These are phyloP conservation scores for Sarcocystis neurona DNA, from an alignment of 169 alveolate genomes.

Conservation along the genomic window DNA sequence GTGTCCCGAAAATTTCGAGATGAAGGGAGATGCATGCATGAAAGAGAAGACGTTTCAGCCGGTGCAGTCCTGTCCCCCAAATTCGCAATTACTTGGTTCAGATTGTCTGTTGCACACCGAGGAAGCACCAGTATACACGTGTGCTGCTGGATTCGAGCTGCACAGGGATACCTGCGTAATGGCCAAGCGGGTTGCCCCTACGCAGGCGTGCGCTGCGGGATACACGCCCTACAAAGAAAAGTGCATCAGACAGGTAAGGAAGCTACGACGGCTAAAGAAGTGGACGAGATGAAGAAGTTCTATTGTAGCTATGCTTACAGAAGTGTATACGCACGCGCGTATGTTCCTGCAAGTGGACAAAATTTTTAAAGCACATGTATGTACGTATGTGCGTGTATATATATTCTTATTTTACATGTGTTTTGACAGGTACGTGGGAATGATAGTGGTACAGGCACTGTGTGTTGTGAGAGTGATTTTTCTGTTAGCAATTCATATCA, in stretches of 20 bases:
- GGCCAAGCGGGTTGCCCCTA: constrained; percentile 28
- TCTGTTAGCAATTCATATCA: too few relatives aligned
- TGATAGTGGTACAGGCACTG: too few relatives aligned
- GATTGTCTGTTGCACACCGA: constrained; percentile 20
- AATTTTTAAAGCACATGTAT: too few relatives aligned
- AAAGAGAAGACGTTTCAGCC: constrained; percentile 27
- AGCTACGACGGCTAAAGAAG: too few relatives aligned
- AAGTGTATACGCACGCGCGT: too few relatives aligned
- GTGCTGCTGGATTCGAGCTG: constrained; percentile 18
- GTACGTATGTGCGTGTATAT: too few relatives aligned
- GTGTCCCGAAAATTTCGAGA: constrained; percentile 22
- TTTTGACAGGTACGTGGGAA: too few relatives aligned
- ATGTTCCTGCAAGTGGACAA: too few relatives aligned
- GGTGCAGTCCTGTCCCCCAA: not conserved
- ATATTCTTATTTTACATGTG: too few relatives aligned
- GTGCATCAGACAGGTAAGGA: constrained; percentile 30
- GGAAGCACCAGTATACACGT: not conserved
- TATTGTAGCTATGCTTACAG: too few relatives aligned
- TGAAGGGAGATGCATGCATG: not conserved
- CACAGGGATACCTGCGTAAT: not conserved
- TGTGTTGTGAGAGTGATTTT: too few relatives aligned
- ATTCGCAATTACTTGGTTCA: not conserved
- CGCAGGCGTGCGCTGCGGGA: constrained; percentile 20
- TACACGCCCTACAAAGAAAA: constrained; percentile 28
- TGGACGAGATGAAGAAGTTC: too few relatives aligned